A percentile compares a stretch with the other conserved stretches of the same genome.
phyloP scores from a whole-genome alignment of 2,329 filamentous ascomycete genomes.

The Botrytis tulipae region DNA sequence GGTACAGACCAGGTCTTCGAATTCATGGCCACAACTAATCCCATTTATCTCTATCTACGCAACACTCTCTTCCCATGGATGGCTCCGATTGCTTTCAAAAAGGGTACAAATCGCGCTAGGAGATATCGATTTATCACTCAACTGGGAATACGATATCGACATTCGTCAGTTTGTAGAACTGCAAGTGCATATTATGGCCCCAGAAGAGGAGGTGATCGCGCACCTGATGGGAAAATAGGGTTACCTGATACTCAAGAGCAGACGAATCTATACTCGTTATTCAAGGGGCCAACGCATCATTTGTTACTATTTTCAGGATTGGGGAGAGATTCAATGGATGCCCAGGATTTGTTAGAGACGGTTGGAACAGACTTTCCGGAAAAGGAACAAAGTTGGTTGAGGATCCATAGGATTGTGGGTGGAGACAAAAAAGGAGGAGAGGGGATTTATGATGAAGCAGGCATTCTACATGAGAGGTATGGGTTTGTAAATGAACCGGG shows the following conservation, averaged over 20 bases:
- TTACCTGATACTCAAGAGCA: conserved; percentile 20
- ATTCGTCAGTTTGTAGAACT: conserved; percentile 41
- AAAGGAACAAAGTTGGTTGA: conserved; percentile 13
- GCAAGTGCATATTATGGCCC: conserved; percentile 38
- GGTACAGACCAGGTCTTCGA: conserved; percentile 46
- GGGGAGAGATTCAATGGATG: conserved; percentile 19
- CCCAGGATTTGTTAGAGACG: conserved; percentile 24
- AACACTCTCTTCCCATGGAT: conserved; percentile 44
- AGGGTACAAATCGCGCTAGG: conserved; percentile 26
- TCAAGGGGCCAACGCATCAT: conserved; percentile 34
- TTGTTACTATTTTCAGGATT: conserved; percentile 40
- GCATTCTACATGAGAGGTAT: conserved; percentile 29
- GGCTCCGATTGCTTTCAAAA: conserved; percentile 40
- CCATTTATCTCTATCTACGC: conserved; percentile 41
- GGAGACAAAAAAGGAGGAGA: conserved; percentile 7
- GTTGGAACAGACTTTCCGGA: conserved; percentile 18
- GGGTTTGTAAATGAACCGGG: conserved; percentile 27
- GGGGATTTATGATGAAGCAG: conserved; percentile 28
- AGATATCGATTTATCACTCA: conserved; percentile 43
- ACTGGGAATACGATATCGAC: conserved; percentile 45
- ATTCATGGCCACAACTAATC: conserved; percentile 41
- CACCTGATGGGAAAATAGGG: conserved; percentile 42
- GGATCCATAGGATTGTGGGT: conserved; percentile 13
- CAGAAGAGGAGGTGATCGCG: conserved; percentile 48
- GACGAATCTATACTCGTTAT: conserved; percentile 35